phyloP scores from a whole-genome alignment of 352 stramenopile species.

The Globisporangium perplexum region DNA sequence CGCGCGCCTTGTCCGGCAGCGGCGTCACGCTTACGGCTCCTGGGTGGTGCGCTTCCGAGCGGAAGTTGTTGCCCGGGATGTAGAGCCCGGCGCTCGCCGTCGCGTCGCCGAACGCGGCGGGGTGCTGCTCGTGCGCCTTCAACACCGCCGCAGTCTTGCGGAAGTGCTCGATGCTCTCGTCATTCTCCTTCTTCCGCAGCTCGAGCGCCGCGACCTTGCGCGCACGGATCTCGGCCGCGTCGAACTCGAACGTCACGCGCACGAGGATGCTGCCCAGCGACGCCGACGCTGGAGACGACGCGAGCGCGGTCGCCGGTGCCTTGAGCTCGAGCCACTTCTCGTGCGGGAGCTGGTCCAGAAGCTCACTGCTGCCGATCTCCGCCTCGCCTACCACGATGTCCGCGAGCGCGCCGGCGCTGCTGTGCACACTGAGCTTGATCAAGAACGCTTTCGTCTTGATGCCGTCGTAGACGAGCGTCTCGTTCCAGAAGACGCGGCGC shows the following conservation, averaged over 20 bases:
- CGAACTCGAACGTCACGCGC: conserved; percentile 59
- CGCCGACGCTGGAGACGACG: conserved; percentile 1
- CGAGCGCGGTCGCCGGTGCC: conserved; percentile 21
- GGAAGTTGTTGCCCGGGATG: conserved; percentile 70
- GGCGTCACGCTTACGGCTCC: conserved; percentile 55
- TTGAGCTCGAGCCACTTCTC: conserved; percentile 52
- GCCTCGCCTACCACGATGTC: conserved; percentile 66
- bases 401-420: conserved; percentile 48
- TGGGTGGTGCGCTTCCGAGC: conserved; percentile 52
- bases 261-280: conserved; percentile 44
- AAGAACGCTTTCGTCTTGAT: conserved; percentile 61
- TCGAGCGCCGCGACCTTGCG: conserved; percentile 29
- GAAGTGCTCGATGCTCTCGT: conserved; percentile 58
- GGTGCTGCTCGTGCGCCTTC: conserved; percentile 45
- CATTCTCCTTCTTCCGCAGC: conserved; percentile 56
- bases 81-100: conserved; percentile 56
- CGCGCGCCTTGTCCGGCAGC: conserved; percentile 65
- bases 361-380: conserved; percentile 42
- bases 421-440: conserved; percentile 60
- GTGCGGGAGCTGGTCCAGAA: conserved; percentile 54
- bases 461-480: conserved; percentile 52
- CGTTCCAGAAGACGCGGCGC: conserved; percentile 35
- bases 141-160: conserved; percentile 48
- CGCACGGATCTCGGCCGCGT: conserved; percentile 31
- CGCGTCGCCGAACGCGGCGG: conserved; percentile 56